A percentile compares a stretch with the other conserved stretches of the same genome.
Evolutionary conservation across 352 stramenopile species (phyloP).

Genomic region (Saprolegnia parasitica): DNA sequence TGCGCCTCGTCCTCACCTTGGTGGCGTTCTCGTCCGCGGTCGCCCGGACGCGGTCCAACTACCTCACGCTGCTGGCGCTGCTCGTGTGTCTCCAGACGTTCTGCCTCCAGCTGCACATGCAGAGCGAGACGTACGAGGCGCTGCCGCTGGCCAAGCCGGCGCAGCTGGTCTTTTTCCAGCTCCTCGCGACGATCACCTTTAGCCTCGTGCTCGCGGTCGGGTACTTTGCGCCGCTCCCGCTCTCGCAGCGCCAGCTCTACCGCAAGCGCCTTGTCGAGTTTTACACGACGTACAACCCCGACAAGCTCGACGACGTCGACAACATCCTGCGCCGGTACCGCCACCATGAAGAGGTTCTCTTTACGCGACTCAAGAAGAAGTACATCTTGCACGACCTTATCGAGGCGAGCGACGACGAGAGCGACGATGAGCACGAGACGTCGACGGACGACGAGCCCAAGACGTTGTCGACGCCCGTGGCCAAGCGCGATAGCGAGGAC

Average conservation of each 20-base stretch:
- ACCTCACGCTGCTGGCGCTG: slow-evolving; percentile 40
- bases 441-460: slow-evolving; percentile 2
- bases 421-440: slow-evolving; percentile 11
- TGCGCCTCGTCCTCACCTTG: slow-evolving; percentile 57
- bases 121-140: slow-evolving; percentile 39
- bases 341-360: slow-evolving; percentile 73
- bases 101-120: slow-evolving; percentile 48
- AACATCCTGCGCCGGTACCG: slow-evolving; percentile 68
- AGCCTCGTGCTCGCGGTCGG: slow-evolving; percentile 41
- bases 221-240: slow-evolving; percentile 9
- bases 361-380: slow-evolving; percentile 67
- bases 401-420: slow-evolving; percentile 11
- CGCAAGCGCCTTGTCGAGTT: slow-evolving; percentile 55
- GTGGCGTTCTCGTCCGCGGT: slow-evolving; percentile 46
- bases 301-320: slow-evolving; percentile 58
- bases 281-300: slow-evolving; percentile 69
- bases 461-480: neutral
- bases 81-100: slow-evolving; percentile 44
- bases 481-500: neutral
- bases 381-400: slow-evolving; percentile 38
- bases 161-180: slow-evolving; percentile 38
- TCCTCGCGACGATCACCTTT: slow-evolving; percentile 42
- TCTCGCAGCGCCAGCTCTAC: slow-evolving; percentile 23
- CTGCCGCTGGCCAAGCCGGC: slow-evolving; percentile 38
- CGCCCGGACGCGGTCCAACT: slow-evolving; percentile 38